Evolutionary conservation across 2,329 filamentous ascomycete genomes (phyloP).

Genomic region (Cladosporium sp.): DNA sequence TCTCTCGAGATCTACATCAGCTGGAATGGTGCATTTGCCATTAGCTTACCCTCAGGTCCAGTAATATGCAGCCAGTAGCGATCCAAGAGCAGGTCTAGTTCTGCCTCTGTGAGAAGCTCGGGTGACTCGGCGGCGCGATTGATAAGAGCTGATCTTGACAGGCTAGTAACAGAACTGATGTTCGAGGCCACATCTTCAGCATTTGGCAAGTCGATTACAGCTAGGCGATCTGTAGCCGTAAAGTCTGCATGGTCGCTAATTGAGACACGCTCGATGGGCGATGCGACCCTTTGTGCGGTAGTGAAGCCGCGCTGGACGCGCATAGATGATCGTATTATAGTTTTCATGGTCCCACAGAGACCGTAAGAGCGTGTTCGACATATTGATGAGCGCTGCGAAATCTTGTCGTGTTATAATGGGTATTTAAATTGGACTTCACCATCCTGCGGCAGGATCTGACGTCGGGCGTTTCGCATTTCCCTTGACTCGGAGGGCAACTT

Average conservation of each 20-base stretch:
- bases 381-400: neutral
- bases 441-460: neutral
- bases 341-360: neutral
- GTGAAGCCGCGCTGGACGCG: neutral
- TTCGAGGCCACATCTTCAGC: neutral
- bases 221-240: neutral
- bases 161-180: neutral
- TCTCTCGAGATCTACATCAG: neutral
- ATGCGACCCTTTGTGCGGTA: neutral
- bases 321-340: neutral
- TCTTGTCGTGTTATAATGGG: neutral
- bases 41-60: neutral
- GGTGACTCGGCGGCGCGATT: neutral
- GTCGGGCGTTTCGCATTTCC: neutral
- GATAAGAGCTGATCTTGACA: neutral
- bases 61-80: neutral
- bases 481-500: neutral
- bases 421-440: neutral
- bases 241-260: neutral
- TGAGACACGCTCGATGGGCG: neutral
- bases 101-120: neutral
- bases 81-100: neutral
- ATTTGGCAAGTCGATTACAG: neutral
- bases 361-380: neutral
- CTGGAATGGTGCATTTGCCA: neutral